phyloP scores from a whole-genome alignment of 257 asterid genomes.

The Jaltomata sinuosa region DNA sequence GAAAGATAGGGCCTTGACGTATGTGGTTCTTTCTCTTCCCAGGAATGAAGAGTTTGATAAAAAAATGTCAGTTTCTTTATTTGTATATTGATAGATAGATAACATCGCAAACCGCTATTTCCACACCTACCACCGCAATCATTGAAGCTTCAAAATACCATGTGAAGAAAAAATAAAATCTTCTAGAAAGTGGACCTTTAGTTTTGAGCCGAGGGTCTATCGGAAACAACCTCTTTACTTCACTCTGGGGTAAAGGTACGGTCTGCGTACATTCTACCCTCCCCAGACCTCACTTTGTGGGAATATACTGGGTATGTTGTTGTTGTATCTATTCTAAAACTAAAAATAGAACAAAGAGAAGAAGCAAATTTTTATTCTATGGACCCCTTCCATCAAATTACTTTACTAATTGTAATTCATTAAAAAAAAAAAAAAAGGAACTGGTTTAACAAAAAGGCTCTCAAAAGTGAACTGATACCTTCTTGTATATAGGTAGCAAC shows the following conservation, averaged over 20 bases:
- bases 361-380: not conserved
- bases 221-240: no score
- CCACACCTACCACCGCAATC: not conserved
- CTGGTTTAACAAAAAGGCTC: not conserved
- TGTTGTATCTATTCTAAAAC: not conserved
- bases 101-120: not conserved
- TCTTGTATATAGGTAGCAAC: not conserved
- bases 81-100: not conserved
- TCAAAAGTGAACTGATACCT: not conserved
- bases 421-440: not conserved
- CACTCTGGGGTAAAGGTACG: no score
- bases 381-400: not conserved
- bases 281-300: no score
- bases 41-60: not conserved
- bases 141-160: not conserved
- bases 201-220: no score
- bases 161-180: not conserved
- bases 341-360: not conserved
- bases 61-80: not conserved
- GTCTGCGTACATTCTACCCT: no score
- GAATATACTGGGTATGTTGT: no score
- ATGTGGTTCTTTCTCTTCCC: not conserved
- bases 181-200: not conserved
- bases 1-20: not conserved
- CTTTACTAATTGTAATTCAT: not conserved